These are phyloP conservation scores for Xylaria sp. DNA, from an alignment of 2,329 filamentous ascomycete genomes.

Conservation along the genomic window DNA sequence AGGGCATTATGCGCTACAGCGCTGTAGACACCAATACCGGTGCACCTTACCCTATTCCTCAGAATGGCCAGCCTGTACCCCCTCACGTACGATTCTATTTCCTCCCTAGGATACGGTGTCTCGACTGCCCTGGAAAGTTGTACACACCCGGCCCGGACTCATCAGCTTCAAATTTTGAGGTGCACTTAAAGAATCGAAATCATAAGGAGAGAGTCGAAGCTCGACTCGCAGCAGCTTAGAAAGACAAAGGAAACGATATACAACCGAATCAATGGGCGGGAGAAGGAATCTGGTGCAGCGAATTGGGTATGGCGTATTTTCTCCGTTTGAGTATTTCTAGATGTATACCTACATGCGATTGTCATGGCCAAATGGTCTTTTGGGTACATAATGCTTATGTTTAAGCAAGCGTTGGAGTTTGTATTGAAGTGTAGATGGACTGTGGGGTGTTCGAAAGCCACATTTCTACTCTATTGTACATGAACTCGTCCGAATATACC, in stretches of 20 bases:
- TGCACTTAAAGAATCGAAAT: slow-evolving; percentile 85
- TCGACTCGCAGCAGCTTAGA: slow-evolving; percentile 25
- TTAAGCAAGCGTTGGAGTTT: slow-evolving; percentile 37
- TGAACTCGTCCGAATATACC: slow-evolving; percentile 11
- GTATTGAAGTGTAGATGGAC: slow-evolving; percentile 27
- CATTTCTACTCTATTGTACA: slow-evolving; percentile 33
- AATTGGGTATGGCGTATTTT: slow-evolving; percentile 21
- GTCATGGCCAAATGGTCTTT: slow-evolving; percentile 18
- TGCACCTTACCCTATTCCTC: slow-evolving; percentile 66
- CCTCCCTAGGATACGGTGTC: slow-evolving; percentile 88
- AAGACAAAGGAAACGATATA: neutral
- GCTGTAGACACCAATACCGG: slow-evolving; percentile 80
- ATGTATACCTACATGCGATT: slow-evolving; percentile 30
- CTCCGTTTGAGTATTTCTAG: slow-evolving; percentile 29
- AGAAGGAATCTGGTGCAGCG: neutral
- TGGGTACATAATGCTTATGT: slow-evolving; percentile 20
- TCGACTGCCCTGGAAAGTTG: slow-evolving; percentile 91
- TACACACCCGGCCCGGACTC: slow-evolving; percentile 90
- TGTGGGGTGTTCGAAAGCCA: neutral
- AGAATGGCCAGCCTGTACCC: slow-evolving; percentile 62
- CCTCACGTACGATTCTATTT: slow-evolving; percentile 81
- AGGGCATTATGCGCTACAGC: slow-evolving; percentile 90
- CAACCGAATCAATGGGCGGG: neutral
- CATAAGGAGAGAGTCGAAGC: slow-evolving; percentile 78
- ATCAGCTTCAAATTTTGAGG: slow-evolving; percentile 90